Evolutionary conservation across 768 basidiomycete genomes (phyloP).

Genomic region (Suillus americanus): DNA sequence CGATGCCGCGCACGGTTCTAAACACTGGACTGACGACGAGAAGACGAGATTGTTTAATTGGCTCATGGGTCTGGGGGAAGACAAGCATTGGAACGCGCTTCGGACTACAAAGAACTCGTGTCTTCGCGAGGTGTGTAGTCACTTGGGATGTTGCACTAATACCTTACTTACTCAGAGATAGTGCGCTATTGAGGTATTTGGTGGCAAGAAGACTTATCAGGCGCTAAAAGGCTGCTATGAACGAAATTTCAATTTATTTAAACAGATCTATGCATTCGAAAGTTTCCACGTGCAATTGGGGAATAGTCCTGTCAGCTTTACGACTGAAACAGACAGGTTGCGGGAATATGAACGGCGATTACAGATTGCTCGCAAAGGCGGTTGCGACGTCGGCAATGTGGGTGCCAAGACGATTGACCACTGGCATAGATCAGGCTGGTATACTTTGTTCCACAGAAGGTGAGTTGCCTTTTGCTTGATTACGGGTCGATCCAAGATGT

Average conservation of each 20-base stretch:
- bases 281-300: conserved; percentile 38
- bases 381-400: conserved; percentile 72
- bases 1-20: conserved; percentile 58
- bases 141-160: neutral
- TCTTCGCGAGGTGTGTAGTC: conserved; percentile 61
- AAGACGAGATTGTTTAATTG: conserved; percentile 76
- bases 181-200: conserved; percentile 74
- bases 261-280: conserved; percentile 77
- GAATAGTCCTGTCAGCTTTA: conserved; percentile 37
- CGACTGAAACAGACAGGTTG: conserved; percentile 62
- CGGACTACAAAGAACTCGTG: conserved; percentile 82
- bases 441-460: conserved; percentile 69
- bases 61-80: conserved; percentile 70
- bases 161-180: conserved; percentile 26
- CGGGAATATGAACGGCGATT: conserved; percentile 74
- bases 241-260: conserved; percentile 82
- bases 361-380: conserved; percentile 60
- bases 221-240: conserved; percentile 85
- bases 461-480: conserved; percentile 24
- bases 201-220: conserved; percentile 77
- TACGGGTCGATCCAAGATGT: conserved; percentile 14
- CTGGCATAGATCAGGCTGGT: conserved; percentile 80
- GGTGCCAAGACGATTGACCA: conserved; percentile 74
- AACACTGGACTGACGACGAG: conserved; percentile 86
- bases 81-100: conserved; percentile 78